These are phyloP conservation scores for Lepraria neglecta DNA, from an alignment of 495 filamentous ascomycete species.

Conservation along the genomic window DNA sequence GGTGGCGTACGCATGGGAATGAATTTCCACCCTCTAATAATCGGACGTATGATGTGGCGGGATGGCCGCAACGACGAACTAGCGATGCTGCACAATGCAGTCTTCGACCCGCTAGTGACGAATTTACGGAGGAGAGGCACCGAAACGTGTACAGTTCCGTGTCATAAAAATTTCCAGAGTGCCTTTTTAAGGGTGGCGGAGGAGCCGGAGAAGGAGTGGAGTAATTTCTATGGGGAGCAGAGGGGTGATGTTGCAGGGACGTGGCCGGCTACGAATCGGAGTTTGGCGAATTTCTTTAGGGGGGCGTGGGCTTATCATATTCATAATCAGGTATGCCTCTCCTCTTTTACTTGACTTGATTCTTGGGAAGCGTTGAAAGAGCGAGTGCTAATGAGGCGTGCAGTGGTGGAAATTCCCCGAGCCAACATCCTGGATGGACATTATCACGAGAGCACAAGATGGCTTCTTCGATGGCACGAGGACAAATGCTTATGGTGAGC, in stretches of 20 bases:
- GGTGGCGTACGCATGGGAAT: constrained; percentile 54
- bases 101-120: constrained; percentile 55
- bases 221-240: constrained; percentile 41
- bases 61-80: constrained; percentile 48
- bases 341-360: background rate
- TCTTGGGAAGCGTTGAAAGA: background rate
- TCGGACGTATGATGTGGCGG: constrained; percentile 53
- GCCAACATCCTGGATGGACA: constrained; percentile 51
- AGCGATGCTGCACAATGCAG: constrained; percentile 50
- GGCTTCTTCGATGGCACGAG: constrained; percentile 44
- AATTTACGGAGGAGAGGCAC: constrained; percentile 51
- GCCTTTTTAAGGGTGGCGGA: constrained; percentile 43
- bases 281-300: constrained; percentile 50
- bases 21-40: constrained; percentile 51
- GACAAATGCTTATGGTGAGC: constrained; percentile 49
- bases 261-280: constrained; percentile 43
- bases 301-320: constrained; percentile 54
- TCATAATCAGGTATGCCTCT: constrained; percentile 48
- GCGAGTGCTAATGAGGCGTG: background rate
- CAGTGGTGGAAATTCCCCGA: constrained; percentile 49
- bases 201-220: constrained; percentile 46
- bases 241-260: constrained; percentile 24
- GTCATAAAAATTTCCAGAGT: constrained; percentile 46
- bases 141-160: constrained; percentile 48
- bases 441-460: constrained; percentile 50